phyloP scores from a whole-genome alignment of 2,329 filamentous ascomycete species.

The Fusarium denticulatum region DNA sequence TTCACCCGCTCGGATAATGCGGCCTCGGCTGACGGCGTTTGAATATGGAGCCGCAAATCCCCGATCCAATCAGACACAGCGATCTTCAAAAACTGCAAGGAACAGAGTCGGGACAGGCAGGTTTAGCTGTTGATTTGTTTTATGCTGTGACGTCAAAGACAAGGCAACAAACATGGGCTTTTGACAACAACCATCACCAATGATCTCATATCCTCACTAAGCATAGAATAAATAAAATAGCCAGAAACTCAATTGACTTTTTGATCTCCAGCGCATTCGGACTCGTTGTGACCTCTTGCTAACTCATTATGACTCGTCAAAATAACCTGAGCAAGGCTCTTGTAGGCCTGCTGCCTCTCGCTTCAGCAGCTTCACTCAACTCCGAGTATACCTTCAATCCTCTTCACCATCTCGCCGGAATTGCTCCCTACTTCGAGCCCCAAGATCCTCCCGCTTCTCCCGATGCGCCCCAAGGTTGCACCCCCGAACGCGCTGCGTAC shows the following conservation, averaged over 20 bases:
- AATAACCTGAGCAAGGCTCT: conserved; percentile 4
- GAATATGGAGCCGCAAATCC: conserved; percentile 29
- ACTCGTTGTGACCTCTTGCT: not conserved
- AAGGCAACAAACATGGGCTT: not conserved
- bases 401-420: conserved; percentile 64
- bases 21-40: conserved; percentile 22
- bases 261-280: not conserved
- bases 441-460: conserved; percentile 54
- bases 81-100: conserved; percentile 10
- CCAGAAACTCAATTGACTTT: not conserved
- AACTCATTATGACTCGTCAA: conserved; percentile 21
- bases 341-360: conserved; percentile 14
- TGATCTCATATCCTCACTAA: conserved; percentile 24
- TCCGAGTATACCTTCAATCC: conserved; percentile 63
- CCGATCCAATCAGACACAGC: conserved; percentile 18
- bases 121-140: conserved; percentile 13
- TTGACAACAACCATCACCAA: not conserved
- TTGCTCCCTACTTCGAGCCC: conserved; percentile 67
- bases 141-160: conserved; percentile 33
- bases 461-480: conserved; percentile 60
- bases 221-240: not conserved
- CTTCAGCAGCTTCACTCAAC: conserved; percentile 48
- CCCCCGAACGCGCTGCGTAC: conserved; percentile 62
- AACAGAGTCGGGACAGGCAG: conserved; percentile 15
- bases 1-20: conserved; percentile 21